Percentiles rank a stretch among this genome's conserved stretches.
These are phyloP conservation scores for Malania oleifera DNA, from an alignment of 164 flowering plant species.

Conservation along the genomic window DNA sequence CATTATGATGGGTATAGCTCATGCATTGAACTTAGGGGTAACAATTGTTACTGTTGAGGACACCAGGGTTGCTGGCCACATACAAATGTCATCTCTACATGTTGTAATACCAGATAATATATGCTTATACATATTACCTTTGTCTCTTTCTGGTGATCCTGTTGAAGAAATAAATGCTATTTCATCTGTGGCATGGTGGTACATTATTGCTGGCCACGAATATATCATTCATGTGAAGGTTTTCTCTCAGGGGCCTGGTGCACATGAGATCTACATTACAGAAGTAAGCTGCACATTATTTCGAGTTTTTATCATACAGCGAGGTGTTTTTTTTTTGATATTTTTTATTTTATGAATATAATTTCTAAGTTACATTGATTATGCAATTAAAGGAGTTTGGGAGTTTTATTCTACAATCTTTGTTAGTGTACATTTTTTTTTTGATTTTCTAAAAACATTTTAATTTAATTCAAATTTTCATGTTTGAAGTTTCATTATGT, in stretches of 20 bases:
- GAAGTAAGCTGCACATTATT: conserved; percentile 35
- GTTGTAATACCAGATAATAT: conserved; percentile 76
- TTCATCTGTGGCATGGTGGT: conserved; percentile 58
- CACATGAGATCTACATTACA: conserved; percentile 66
- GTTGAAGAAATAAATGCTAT: conserved; percentile 44
- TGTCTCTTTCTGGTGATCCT: conserved; percentile 45
- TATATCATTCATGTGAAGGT: conserved; percentile 72
- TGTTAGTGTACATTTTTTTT: background rate
- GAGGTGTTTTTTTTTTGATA: background rate
- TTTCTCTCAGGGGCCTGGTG: conserved; percentile 50
- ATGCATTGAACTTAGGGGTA: conserved; percentile 56
- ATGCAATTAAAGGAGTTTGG: background rate
- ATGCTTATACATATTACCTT: conserved; percentile 49
- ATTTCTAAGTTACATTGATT: background rate
- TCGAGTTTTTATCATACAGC: background rate
- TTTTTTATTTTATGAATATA: background rate
- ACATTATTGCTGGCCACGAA: conserved; percentile 53
- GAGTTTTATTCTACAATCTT: background rate
- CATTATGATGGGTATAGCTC: conserved; percentile 43
- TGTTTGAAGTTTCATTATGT: too few species aligned
- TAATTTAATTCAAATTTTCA: too few species aligned
- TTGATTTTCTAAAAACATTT: background rate
- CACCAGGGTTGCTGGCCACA: conserved; percentile 76
- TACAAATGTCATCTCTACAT: conserved; percentile 71
- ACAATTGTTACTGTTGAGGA: conserved; percentile 75